Base-by-base conservation (phyloP, 306 rosid genomes). In the Cucumis hystrix region DNA sequence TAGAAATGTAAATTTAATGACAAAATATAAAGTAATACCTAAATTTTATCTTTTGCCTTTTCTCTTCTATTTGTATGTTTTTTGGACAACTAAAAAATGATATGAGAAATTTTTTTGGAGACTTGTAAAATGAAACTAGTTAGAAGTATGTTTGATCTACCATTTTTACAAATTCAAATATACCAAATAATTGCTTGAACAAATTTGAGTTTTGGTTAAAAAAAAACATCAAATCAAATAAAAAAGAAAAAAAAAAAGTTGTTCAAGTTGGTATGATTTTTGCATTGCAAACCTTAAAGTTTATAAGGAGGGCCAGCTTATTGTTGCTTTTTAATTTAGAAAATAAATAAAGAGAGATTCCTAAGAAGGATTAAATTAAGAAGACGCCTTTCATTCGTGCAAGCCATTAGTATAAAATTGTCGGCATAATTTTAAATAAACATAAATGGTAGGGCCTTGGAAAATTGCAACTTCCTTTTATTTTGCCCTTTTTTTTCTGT, bases 351-450 rank as follows among this genome's bases (percentile, higher is more conserved):
- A 65, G 16, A 68, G 18, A 70, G 75, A 47, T 45, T 70, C 75
- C 41, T 70, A 70, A 70, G 14, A 70, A 47, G 40, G 14, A 70
- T 70, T 45, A 70, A 70, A 70, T 70, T 47, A 70, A 45, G 40
- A 16, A 12, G 25, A n/a, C 4, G n/a, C 10, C 59, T 70, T 70
- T 70, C 75, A 15, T 71, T 25, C 76, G 76, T 71, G 76, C 76
- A 49, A 25, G 23, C 76, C 58, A 71, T 45, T 43, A 71, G 76
- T 41, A 68, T 68, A 47, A 23, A 47, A 47, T 25, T 71, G 59
- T 71, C 76, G 75, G 75, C 75, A 70, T 13, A 47, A 70, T 70
- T 69, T 69, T 67, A n/a, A 67, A 67, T 67, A 41, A 40, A 67
- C 35, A 20, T 17, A 67, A 41, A 47, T 21, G 75, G 75, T 45